A percentile compares a stretch with the other conserved stretches of the same genome.
Evolutionary conservation across 495 filamentous ascomycete species (phyloP).

Genomic region (Xylaria grammica): DNA sequence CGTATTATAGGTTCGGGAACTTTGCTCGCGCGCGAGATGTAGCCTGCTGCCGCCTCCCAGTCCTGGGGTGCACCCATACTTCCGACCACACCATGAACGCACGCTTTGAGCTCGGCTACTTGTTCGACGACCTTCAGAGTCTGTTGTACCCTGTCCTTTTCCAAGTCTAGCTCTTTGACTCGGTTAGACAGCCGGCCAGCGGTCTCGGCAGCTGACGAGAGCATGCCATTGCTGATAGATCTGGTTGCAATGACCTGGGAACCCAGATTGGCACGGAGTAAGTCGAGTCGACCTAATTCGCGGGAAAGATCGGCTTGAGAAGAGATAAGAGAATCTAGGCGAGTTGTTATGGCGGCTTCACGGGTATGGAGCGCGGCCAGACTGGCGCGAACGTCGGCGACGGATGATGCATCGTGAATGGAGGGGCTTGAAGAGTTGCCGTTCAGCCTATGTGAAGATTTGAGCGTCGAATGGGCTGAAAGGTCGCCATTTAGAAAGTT

Average conservation of each 20-base stretch:
- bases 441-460: slow-evolving; percentile 34
- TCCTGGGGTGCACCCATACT: slow-evolving; percentile 98
- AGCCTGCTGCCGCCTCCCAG: slow-evolving; percentile 95
- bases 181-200: slow-evolving; percentile 85
- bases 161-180: slow-evolving; percentile 83
- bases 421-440: slow-evolving; percentile 35
- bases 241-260: slow-evolving; percentile 86
- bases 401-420: slow-evolving; percentile 71
- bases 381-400: slow-evolving; percentile 78
- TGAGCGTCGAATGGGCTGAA: slow-evolving; percentile 31
- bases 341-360: slow-evolving; percentile 73
- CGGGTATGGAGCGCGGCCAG: slow-evolving; percentile 75
- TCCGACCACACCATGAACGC: slow-evolving; percentile 90
- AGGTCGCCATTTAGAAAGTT: slow-evolving; percentile 39
- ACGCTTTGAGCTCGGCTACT: slow-evolving; percentile 93
- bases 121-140: slow-evolving; percentile 94
- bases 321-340: slow-evolving; percentile 74
- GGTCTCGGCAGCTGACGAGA: slow-evolving; percentile 80
- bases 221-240: slow-evolving; percentile 83
- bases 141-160: slow-evolving; percentile 86
- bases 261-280: slow-evolving; percentile 85
- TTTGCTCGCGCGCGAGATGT: slow-evolving; percentile 79
- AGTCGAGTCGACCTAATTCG: slow-evolving; percentile 84
- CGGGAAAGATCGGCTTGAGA: slow-evolving; percentile 84
- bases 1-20: slow-evolving; percentile 79